Conservation (phyloP, 345 rosid species). For the Dimocarpus longan region DNA sequence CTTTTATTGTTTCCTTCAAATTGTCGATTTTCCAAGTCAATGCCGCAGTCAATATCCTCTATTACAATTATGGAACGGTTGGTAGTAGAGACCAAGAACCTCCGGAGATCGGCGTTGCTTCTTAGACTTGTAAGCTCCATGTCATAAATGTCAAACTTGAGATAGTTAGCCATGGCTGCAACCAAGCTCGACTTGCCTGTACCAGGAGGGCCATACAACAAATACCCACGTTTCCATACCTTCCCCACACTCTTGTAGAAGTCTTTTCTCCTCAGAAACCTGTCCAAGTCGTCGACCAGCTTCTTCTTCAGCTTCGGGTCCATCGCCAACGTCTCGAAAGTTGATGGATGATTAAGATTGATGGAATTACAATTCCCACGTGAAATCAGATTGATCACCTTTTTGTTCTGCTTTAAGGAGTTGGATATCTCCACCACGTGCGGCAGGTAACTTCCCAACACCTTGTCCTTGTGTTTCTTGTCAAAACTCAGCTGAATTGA, state of each 20-base stretch:
- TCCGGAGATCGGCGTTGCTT: conserved; percentile 15
- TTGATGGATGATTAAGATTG: conserved; percentile 37
- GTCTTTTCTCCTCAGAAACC: conserved; percentile 21
- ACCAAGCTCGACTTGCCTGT: conserved; percentile 35
- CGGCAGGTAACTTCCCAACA: conserved; percentile 19
- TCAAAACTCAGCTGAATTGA: conserved; percentile 22
- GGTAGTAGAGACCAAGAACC: conserved; percentile 1
- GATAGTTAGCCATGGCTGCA: conserved; percentile 33
- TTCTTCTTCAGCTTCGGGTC: conserved; percentile 24
- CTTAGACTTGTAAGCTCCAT: conserved; percentile 16
- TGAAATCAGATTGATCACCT: conserved; percentile 23
- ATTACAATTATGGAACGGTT: conserved; percentile 27
- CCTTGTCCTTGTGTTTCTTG: conserved; percentile 22
- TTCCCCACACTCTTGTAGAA: conserved; percentile 18
- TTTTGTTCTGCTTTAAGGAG: conserved; percentile 16
- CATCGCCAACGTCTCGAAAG: conserved; percentile 40
- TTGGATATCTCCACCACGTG: conserved; percentile 21
- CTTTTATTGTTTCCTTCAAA: not conserved
- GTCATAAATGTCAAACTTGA: conserved; percentile 32
- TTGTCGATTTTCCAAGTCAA: conserved; percentile 16
- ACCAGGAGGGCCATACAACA: conserved; percentile 32
- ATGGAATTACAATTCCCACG: conserved; percentile 4
- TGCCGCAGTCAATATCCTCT: conserved; percentile 31
- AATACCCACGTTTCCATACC: conserved; percentile 28
- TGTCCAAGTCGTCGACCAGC: conserved; percentile 34